phyloP scores from a whole-genome alignment of 2,329 filamentous ascomycete species.

The Didymella arachidicola region DNA sequence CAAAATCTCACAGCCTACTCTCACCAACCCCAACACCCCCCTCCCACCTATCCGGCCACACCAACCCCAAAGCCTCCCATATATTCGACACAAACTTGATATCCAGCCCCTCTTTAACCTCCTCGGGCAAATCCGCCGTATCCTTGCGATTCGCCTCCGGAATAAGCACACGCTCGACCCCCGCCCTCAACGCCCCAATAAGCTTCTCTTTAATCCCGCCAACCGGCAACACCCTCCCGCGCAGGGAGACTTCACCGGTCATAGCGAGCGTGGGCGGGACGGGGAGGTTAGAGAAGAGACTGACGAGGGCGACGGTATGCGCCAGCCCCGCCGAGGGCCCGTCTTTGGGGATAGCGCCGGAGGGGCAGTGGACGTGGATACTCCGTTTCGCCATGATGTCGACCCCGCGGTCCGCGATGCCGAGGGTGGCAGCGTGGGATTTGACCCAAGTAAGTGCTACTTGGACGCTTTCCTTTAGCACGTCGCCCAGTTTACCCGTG shows the following conservation, averaged over 20 bases:
- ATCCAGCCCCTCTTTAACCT: constrained; percentile 85
- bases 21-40: constrained; percentile 71
- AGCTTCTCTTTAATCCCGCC: constrained; percentile 99
- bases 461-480: constrained; percentile 96
- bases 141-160: constrained; percentile 92
- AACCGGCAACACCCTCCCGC: constrained; percentile 90
- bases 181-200: constrained; percentile 90
- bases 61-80: constrained; percentile 88
- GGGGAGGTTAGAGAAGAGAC: constrained; percentile 82
- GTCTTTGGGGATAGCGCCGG: constrained; percentile 94
- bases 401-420: constrained; percentile 78
- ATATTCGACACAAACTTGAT: constrained; percentile 94
- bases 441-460: constrained; percentile 98
- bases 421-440: constrained; percentile 89
- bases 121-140: constrained; percentile 84
- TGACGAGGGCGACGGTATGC: constrained; percentile 92
- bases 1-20: constrained; percentile 80
- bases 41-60: constrained; percentile 92
- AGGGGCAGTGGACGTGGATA: constrained; percentile 95
- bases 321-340: constrained; percentile 84
- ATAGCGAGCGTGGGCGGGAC: constrained; percentile 94
- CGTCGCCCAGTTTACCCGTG: constrained; percentile 94
- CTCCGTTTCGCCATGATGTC: constrained; percentile 96
- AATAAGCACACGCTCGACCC: constrained; percentile 91
- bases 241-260: constrained; percentile 82